A percentile compares a stretch with the other conserved stretches of the same genome.
These are phyloP conservation scores for Pyrenophora teres DNA, from an alignment of 2,329 filamentous ascomycete species.

Conservation along the genomic window DNA sequence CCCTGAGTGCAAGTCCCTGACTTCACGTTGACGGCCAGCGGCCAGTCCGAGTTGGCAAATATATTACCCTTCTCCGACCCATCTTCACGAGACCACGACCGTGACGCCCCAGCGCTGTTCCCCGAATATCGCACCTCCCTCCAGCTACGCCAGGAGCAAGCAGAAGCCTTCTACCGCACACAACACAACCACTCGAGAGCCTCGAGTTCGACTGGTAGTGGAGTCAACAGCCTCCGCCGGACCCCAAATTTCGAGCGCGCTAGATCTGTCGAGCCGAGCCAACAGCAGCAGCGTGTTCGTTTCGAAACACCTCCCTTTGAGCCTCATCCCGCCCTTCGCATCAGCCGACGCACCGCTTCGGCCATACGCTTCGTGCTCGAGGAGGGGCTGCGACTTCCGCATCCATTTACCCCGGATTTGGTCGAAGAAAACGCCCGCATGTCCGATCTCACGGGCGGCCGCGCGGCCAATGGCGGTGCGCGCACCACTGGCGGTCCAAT, in stretches of 20 bases:
- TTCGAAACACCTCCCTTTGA: slow-evolving; percentile 42
- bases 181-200: slow-evolving; percentile 52
- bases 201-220: slow-evolving; percentile 59
- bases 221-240: slow-evolving; percentile 57
- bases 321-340: slow-evolving; percentile 64
- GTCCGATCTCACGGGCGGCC: slow-evolving; percentile 76
- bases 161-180: slow-evolving; percentile 41
- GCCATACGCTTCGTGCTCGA: slow-evolving; percentile 93
- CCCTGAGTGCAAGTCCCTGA: slow-evolving; percentile 12
- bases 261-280: slow-evolving; percentile 53
- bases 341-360: slow-evolving; percentile 83
- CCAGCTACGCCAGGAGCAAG: slow-evolving; percentile 52
- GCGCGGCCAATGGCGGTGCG: slow-evolving; percentile 63
- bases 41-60: slow-evolving; percentile 30
- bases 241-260: slow-evolving; percentile 56
- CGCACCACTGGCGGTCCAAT: slow-evolving; percentile 58
- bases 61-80: slow-evolving; percentile 32
- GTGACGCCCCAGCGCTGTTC: slow-evolving; percentile 33
- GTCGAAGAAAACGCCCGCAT: slow-evolving; percentile 90
- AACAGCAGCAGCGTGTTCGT: slow-evolving; percentile 41
- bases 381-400: slow-evolving; percentile 82
- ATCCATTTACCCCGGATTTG: slow-evolving; percentile 80
- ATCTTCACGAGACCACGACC: slow-evolving; percentile 46
- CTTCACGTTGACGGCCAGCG: slow-evolving; percentile 38
- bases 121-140: slow-evolving; percentile 42